phyloP scores from a whole-genome alignment of 2,329 filamentous ascomycete genomes.

The Fusarium sterilihyphosum region DNA sequence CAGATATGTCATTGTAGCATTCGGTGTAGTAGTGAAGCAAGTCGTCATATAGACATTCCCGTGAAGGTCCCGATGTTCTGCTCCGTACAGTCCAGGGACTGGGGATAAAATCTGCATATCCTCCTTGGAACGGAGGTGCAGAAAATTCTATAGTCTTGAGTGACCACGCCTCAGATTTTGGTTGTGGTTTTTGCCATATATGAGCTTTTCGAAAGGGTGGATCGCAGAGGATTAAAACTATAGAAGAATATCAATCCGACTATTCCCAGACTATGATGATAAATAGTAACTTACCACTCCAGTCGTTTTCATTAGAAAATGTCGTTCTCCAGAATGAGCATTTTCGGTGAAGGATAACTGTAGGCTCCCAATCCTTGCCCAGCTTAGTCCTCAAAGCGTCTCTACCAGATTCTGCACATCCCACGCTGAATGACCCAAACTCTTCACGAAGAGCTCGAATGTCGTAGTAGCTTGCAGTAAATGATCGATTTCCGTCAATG shows the following conservation, averaged over 20 bases:
- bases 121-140: neutral
- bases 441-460: neutral
- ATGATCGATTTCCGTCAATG: neutral
- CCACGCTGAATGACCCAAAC: neutral
- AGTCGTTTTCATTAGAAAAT: neutral
- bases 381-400: neutral
- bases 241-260: neutral
- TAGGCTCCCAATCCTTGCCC: constrained; percentile 1
- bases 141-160: neutral
- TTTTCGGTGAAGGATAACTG: neutral
- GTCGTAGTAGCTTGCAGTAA: neutral
- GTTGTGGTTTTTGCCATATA: neutral
- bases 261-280: neutral
- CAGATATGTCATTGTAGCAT: constrained; percentile 4
- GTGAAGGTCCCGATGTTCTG: neutral
- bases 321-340: constrained; percentile 2
- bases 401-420: neutral
- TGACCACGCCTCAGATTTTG: neutral
- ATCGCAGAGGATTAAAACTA: neutral
- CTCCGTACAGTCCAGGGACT: neutral
- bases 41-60: neutral
- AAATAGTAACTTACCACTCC: neutral
- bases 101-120: neutral
- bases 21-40: neutral
- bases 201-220: neutral